Evolutionary conservation across 257 asterid species (phyloP), one percentile per base, ranked within the genome.

Genomic region (Lantana camara): DNA sequence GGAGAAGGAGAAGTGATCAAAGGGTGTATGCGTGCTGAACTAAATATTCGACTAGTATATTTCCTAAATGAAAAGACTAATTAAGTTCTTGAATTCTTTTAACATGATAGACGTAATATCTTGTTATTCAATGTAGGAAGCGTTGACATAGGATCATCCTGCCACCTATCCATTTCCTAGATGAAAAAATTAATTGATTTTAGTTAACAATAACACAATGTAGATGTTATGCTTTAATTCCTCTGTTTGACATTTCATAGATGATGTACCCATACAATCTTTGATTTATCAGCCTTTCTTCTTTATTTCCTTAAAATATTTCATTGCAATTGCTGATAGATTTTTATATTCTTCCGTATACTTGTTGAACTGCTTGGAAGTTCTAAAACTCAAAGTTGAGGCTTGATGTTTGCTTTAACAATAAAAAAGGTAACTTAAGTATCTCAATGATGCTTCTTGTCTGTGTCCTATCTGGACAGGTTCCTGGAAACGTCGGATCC

Each of bases 401-500:
- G 49, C 34, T 27, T 66, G 63, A 60, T 30, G 38, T 70, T 52
- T 69, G 54, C 5, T 27, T 27, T 27, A 27, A 27, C 2, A 27
- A 27, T n/a, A 60, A 54, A 61, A 74, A 55, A 35, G 70, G 51
- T 35, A 15, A 59, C 56, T 27, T 55, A 34, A 47, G 1, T 64
- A 3, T 58, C 55, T 48, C 37, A 63, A 71, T 57, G 76, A 41
- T 64, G 56, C 37, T 56, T 76, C 63, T 65, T 81, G 69, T 24
- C 29, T 56, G 63, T 52, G 47, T 69, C 52, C 75, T 55, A 48
- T 70, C 66, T 71, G 60, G 69, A 48, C 82, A 93, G 97, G 85
- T 93, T 76, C 97, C 97, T 64, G 99, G 99, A 67, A 94, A 90
- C 75, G 79, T 95, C 3, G 99, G 99, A 71, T 82, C 89, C 84